phyloP scores from a whole-genome alignment of 257 asterid genomes.

The Marsdenia floribunda region DNA sequence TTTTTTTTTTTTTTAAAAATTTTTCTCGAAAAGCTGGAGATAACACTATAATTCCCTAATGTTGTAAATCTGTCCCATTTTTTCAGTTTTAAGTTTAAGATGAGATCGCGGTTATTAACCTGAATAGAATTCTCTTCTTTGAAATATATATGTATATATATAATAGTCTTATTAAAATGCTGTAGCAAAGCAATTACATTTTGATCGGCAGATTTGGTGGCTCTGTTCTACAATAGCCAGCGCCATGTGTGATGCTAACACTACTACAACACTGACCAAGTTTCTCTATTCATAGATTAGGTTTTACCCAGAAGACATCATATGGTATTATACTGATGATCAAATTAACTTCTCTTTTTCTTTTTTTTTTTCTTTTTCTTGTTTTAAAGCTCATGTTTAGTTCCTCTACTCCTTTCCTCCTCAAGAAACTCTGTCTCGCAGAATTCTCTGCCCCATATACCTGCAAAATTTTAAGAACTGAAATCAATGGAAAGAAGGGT shows the following conservation, averaged over 20 bases:
- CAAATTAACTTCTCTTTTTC: too few relatives aligned
- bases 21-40: too few relatives aligned
- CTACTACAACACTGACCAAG: neutral
- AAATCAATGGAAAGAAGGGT: neutral
- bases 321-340: neutral
- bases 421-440: slow-evolving; percentile 31
- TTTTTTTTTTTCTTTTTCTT: too few relatives aligned
- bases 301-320: neutral
- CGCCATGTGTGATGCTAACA: neutral
- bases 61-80: too few relatives aligned
- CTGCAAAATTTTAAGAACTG: slow-evolving; percentile 30
- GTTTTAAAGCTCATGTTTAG: too few relatives aligned
- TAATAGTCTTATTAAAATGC: neutral
- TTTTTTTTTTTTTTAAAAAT: too few relatives aligned
- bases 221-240: neutral
- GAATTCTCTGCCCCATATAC: slow-evolving; percentile 64
- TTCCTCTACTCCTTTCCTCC: slow-evolving; percentile 15
- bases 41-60: too few relatives aligned
- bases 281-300: neutral
- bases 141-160: too few relatives aligned
- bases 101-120: too few relatives aligned
- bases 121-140: too few relatives aligned
- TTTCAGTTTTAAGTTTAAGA: too few relatives aligned
- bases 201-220: neutral
- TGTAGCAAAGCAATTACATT: neutral